Evolutionary conservation across 2,329 filamentous ascomycete species (phyloP).

Genomic region (Colletotrichum echinochloae): DNA sequence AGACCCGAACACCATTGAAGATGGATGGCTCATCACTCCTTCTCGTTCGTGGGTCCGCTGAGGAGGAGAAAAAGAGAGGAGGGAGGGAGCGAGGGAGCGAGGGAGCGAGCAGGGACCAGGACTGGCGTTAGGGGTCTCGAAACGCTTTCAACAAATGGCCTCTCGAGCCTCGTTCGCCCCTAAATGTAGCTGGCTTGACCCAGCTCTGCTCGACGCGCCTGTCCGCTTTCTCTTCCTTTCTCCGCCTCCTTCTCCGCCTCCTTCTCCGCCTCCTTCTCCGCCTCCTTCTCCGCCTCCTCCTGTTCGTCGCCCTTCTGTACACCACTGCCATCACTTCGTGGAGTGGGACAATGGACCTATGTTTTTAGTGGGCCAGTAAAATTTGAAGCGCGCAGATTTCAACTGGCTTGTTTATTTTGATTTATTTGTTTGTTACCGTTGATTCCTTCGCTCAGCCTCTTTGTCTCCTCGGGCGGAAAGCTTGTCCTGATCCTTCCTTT

Average conservation of each 20-base stretch:
- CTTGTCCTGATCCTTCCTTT: slow-evolving; percentile 1
- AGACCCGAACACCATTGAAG: slow-evolving; percentile 24
- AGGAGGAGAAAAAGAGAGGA: not conserved
- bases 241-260: not conserved
- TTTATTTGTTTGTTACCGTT: not conserved
- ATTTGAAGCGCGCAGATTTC: slow-evolving; percentile 33
- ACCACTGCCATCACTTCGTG: slow-evolving; percentile 4
- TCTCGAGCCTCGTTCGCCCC: slow-evolving; percentile 11
- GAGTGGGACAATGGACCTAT: slow-evolving; percentile 16
- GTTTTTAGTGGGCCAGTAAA: slow-evolving; percentile 35
- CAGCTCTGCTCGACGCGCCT: slow-evolving; percentile 19
- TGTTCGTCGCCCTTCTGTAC: not conserved
- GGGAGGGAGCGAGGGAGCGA: not conserved
- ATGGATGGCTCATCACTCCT: slow-evolving; percentile 13
- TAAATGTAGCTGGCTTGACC: slow-evolving; percentile 31
- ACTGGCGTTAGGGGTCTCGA: slow-evolving; percentile 30
- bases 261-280: not conserved
- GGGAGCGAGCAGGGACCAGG: not conserved
- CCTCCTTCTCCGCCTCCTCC: not conserved
- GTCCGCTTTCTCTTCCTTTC: slow-evolving; percentile 6
- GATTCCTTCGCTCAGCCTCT: not conserved
- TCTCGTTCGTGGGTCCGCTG: slow-evolving; percentile 23
- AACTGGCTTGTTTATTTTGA: slow-evolving; percentile 6
- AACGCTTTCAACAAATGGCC: slow-evolving; percentile 20
- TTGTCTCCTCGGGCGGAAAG: not conserved